phyloP scores from a whole-genome alignment of 192 early-diverging fungal species.

The Coemansia sp. region DNA sequence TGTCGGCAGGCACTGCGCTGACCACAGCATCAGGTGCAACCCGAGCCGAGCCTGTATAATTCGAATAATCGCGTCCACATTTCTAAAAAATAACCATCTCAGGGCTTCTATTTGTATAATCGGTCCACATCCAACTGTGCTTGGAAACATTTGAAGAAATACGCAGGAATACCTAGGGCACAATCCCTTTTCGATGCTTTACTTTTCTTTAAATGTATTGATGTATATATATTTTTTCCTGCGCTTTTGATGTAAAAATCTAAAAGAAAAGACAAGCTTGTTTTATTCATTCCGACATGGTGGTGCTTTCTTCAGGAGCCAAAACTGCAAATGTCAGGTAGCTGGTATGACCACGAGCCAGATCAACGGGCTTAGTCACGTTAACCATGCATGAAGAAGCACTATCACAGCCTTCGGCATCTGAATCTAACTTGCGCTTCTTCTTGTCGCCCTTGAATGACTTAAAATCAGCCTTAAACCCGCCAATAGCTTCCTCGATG shows the following conservation, averaged over 20 bases:
- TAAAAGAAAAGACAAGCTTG: background rate
- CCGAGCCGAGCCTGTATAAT: background rate
- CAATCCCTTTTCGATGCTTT: too few relatives aligned
- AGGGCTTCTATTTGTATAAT: background rate
- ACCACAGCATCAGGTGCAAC: background rate
- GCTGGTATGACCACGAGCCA: slow-evolving; percentile 83
- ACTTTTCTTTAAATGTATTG: background rate
- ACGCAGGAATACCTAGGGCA: too few relatives aligned
- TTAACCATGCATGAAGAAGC: slow-evolving; percentile 24
- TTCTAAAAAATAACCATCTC: background rate
- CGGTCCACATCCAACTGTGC: background rate
- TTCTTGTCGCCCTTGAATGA: slow-evolving; percentile 24
- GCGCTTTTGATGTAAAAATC: background rate
- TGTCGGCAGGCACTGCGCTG: background rate
- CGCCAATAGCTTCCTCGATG: slow-evolving; percentile 64
- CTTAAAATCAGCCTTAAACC: slow-evolving; percentile 40
- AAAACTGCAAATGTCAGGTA: slow-evolving; percentile 87
- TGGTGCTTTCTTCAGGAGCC: slow-evolving; percentile 16
- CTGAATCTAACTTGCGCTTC: slow-evolving; percentile 37
- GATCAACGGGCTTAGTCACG: slow-evolving; percentile 64
- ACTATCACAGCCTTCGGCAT: background rate
- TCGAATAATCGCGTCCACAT: too few relatives aligned
- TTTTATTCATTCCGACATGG: slow-evolving; percentile 3
- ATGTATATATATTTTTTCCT: background rate
- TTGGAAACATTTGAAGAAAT: background rate